Conservation (phyloP, 495 filamentous ascomycete genomes). For the Hyaloscypha variabilis region DNA sequence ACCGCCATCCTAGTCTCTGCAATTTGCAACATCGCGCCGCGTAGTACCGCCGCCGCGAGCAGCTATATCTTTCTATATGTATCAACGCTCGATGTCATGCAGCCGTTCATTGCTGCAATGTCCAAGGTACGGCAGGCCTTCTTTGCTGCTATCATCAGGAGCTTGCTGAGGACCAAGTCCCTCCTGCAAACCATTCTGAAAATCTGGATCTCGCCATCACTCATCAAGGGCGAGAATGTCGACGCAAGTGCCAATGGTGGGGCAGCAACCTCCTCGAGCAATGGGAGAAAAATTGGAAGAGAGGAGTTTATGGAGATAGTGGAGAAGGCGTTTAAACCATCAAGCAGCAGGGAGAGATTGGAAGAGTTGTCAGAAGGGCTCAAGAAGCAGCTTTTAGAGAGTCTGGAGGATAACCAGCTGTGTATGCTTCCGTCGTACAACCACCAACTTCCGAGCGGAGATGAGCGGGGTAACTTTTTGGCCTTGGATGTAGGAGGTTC, state of each 20-base stretch:
- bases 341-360: slow-evolving; percentile 41
- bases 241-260: slow-evolving; percentile 9
- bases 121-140: slow-evolving; percentile 33
- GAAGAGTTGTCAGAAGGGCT: slow-evolving; percentile 42
- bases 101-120: slow-evolving; percentile 36
- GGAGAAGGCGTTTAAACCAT: slow-evolving; percentile 41
- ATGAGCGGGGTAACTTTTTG: slow-evolving; percentile 66
- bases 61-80: slow-evolving; percentile 36
- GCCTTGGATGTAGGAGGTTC: slow-evolving; percentile 73
- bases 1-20: slow-evolving; percentile 13
- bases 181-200: slow-evolving; percentile 52
- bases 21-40: slow-evolving; percentile 12
- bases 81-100: slow-evolving; percentile 33
- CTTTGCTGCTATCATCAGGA: slow-evolving; percentile 41
- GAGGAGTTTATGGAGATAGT: slow-evolving; percentile 36
- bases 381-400: slow-evolving; percentile 49
- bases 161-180: slow-evolving; percentile 52
- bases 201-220: slow-evolving; percentile 48
- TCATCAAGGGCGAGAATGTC: slow-evolving; percentile 39
- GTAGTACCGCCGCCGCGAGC: slow-evolving; percentile 20
- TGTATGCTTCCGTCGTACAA: slow-evolving; percentile 67
- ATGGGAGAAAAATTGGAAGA: slow-evolving; percentile 5
- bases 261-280: slow-evolving; percentile 1
- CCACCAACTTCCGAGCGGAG: slow-evolving; percentile 70
- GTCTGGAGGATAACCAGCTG: slow-evolving; percentile 44